Evolutionary conservation across 192 early-diverging fungal species (phyloP), one percentile per base, ranked within the genome.

Genomic region (Helicostylum pulchrum): DNA sequence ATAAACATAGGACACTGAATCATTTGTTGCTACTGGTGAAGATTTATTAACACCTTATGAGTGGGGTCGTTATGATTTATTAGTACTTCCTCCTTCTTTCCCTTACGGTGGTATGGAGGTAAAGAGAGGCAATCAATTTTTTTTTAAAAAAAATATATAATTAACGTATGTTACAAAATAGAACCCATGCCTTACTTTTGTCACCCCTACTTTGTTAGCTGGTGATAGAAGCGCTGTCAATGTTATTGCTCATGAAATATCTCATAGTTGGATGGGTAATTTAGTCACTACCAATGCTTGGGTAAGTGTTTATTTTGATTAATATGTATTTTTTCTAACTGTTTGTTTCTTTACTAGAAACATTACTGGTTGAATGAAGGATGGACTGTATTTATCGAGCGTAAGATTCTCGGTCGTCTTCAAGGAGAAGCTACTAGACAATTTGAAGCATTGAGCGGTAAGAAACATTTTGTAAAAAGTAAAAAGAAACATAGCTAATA

Each of bases 171-270:
- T 26, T 23, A 56, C 54, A 34, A 62, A 66, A 91, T 92, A 98
- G 83, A 99, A 99, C 77, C 97, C 97, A 15, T 96, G 94, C 73
- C 74, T 96, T 65, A 98, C 97, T 0, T 99, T 97, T 88, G 95
- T 97, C 20, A 99, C 97, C 26, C 97, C 97, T 23, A 94, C 94
- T 17, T 81, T 99, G 31, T 78, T 99, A 49, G 95, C 96, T 39
- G 68, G 95, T 56, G 97, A 99, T 76, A 86, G 89, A 47, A 91
- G 90, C 39, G 80, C 96, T 53, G 94, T 95, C 0, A 94, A 97
- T 71, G 95, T 98, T 26, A 87, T 98, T 57, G 92, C 92, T 3
- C 96, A 98, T 77, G 96, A 98, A 65, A 91, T 94, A 72, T 77
- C 91, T 56, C 94, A 96, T 76, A 91, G 87, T 71, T 96, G 92